Evolutionary conservation across 768 basidiomycete species (phyloP).

Genomic region (Cystofilobasidium capitatum): DNA sequence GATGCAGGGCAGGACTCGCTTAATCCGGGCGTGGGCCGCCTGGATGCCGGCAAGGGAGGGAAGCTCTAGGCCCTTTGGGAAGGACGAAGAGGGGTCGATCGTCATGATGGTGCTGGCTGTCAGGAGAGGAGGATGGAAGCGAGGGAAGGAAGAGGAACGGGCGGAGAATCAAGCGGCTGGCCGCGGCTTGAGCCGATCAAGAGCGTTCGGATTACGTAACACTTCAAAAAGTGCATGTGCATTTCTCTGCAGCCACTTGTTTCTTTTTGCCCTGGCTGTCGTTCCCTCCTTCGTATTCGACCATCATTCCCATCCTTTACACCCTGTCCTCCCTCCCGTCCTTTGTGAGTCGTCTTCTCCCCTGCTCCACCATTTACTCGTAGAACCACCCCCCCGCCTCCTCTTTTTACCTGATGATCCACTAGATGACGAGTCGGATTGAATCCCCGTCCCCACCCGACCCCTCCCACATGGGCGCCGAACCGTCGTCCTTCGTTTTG

Average conservation of each 20-base stretch:
- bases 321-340: background rate
- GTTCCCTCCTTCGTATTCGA: no score
- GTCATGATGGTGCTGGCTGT: background rate
- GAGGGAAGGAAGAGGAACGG: background rate
- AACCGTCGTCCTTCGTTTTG: slow-evolving; percentile 7
- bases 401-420: slow-evolving; percentile 10
- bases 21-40: background rate
- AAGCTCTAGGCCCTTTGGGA: background rate
- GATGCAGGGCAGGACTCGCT: background rate
- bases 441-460: slow-evolving; percentile 3
- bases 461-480: slow-evolving; percentile 9
- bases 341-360: background rate
- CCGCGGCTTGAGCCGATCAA: background rate
- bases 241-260: background rate
- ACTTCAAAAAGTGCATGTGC: background rate
- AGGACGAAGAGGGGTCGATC: background rate
- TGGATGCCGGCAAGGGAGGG: background rate
- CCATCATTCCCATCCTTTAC: no score
- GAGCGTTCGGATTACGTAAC: no score
- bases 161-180: background rate
- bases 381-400: background rate
- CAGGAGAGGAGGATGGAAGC: background rate
- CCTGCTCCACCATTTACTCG: background rate
- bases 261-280: background rate
- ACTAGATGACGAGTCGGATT: slow-evolving; percentile 26